These are phyloP conservation scores for Colletotrichum sp. DNA, from an alignment of 2,329 filamentous ascomycete genomes.

Conservation along the genomic window DNA sequence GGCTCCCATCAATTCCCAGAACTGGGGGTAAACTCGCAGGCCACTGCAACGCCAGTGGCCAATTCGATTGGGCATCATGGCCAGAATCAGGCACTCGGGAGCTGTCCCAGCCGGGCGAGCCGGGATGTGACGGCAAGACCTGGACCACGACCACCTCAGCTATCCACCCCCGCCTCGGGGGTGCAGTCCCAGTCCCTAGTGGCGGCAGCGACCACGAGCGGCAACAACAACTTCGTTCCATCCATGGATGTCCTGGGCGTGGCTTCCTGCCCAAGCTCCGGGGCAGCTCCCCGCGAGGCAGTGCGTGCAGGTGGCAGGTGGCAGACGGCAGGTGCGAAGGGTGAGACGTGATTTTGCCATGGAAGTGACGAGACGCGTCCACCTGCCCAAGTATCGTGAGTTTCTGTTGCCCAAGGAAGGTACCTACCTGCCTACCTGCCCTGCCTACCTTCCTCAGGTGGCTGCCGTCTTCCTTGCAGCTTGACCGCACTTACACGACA, in stretches of 20 bases:
- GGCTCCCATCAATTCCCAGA: background rate
- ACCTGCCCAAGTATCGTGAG: slow-evolving; percentile 9
- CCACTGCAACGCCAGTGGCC: background rate
- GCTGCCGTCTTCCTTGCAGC: background rate
- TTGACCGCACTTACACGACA: background rate
- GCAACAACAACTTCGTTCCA: background rate
- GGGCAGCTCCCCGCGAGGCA: slow-evolving; percentile 16
- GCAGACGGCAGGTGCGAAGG: background rate
- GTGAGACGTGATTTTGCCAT: background rate
- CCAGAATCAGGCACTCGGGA: background rate
- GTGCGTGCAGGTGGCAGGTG: background rate
- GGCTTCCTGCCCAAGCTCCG: slow-evolving; percentile 5
- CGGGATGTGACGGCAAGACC: background rate
- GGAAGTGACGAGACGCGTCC: slow-evolving; percentile 10
- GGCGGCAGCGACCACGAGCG: background rate
- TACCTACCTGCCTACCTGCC: background rate
- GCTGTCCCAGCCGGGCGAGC: slow-evolving; percentile 4
- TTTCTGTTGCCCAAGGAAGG: background rate
- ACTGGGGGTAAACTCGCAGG: background rate
- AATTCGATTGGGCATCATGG: background rate
- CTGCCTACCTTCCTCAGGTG: background rate
- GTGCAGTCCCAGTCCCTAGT: background rate
- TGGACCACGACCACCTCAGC: background rate
- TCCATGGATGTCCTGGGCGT: background rate
- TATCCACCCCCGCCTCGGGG: slow-evolving; percentile 12